Base-by-base conservation (phyloP, 148 eudicot species). In the Mesembryanthemum crystallinum region DNA sequence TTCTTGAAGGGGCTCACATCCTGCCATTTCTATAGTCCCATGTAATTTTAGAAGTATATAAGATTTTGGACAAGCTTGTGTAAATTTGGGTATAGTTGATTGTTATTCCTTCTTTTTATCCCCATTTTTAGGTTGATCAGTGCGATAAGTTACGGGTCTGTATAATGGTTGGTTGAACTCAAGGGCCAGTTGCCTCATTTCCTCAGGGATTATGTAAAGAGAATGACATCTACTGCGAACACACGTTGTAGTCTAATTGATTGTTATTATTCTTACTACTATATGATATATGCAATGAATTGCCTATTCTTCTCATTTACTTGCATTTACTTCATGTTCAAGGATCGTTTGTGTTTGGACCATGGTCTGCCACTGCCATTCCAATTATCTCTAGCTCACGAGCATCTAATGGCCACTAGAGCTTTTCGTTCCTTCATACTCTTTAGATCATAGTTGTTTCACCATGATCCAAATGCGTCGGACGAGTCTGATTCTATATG, bases 31-130 rank as follows among this genome's bases (percentile, higher is more conserved):
- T 74, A 14, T 58, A 60, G 47, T 64, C 75, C 60, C 51, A 25
- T 87, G 85, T 83, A 83, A 81, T 76, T 78, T 61, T 73, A 75
- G 68, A 68, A 77, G 83, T 85, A 80, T 51, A 81, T 83, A 79
- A 79, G 77, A 67, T 85, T 85, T 80, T 87, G 83, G 76, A 75
- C 43, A 60, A 74, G 76, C 72, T 79, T 77, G 67, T 82, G 89
- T 87, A 82, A 78, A 82, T 52, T 35, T 82, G 81, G 78, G 84
- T 78, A 82, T 81, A 82, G 87, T 71, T 69, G 62, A 71, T 76
- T 67, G 66, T 74, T 59, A n/a, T 62, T 69, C 54, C 47, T 69
- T 74, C 27, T 47, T 47, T 14, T 15, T 13, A 25, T 57, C 14
- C 14, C 47, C 25, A 33, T 29, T 14, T 39, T 49, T 39, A 23